phyloP scores from a whole-genome alignment of 2,329 filamentous ascomycete genomes.

The Pestalotiopsis sp. region DNA sequence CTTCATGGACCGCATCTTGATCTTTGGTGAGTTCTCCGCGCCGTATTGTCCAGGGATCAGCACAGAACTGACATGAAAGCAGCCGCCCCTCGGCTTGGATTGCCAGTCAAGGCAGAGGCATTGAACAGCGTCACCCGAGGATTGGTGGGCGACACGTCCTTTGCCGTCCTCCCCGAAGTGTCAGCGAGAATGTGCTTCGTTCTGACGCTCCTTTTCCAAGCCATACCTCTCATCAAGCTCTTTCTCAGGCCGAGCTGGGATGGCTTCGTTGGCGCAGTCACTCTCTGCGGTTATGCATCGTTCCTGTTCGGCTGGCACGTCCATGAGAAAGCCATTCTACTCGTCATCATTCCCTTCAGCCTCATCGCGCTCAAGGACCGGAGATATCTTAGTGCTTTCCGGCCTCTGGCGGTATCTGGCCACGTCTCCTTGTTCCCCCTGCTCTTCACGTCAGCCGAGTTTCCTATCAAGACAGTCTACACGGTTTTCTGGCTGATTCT shows the following conservation, averaged over 20 bases:
- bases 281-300: constrained; percentile 91
- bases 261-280: constrained; percentile 84
- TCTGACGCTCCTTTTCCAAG: constrained; percentile 80
- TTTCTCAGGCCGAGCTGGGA: constrained; percentile 83
- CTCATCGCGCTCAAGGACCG: constrained; percentile 88
- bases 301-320: constrained; percentile 99
- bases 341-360: constrained; percentile 94
- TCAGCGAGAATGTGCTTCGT: constrained; percentile 77
- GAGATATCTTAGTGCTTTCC: constrained; percentile 87
- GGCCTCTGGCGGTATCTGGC: constrained; percentile 86
- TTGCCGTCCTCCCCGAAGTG: constrained; percentile 88
- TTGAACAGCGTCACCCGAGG: constrained; percentile 89
- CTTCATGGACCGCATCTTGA: constrained; percentile 80
- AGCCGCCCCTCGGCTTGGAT: constrained; percentile 81
- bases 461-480: constrained; percentile 90
- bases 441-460: constrained; percentile 88
- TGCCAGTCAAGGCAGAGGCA: constrained; percentile 71
- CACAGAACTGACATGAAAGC: constrained; percentile 31
- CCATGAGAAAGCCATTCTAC: constrained; percentile 93
- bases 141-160: constrained; percentile 88
- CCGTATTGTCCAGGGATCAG: not conserved
- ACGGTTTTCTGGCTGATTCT: constrained; percentile 88
- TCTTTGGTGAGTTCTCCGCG: constrained; percentile 61
- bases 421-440: constrained; percentile 95
- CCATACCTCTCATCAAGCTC: constrained; percentile 77